Percentiles rank a stretch among this genome's conserved stretches.
phyloP scores from a whole-genome alignment of 2,329 filamentous ascomycete species.

The Ophiostoma perfectum region DNA sequence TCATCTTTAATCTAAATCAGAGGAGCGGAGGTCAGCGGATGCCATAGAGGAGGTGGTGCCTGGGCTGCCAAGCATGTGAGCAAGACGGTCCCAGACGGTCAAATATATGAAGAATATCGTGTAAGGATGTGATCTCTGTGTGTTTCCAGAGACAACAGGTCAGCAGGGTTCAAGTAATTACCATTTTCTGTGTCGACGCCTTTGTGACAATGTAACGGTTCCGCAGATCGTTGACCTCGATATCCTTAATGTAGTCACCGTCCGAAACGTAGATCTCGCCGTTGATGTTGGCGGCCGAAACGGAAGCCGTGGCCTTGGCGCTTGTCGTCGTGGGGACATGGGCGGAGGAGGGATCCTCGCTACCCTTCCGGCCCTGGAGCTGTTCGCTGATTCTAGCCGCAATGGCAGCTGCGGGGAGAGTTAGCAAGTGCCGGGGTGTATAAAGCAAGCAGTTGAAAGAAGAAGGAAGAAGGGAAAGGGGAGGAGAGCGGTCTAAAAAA shows the following conservation, averaged over 20 bases:
- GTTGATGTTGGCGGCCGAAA: constrained; percentile 57
- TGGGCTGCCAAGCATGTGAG: constrained; percentile 68
- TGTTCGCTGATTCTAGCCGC: constrained; percentile 83
- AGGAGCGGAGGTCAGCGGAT: constrained; percentile 82
- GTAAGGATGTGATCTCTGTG: background rate
- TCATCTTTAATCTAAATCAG: constrained; percentile 92
- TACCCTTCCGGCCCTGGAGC: constrained; percentile 78
- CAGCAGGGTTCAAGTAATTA: constrained; percentile 60
- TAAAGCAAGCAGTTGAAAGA: background rate
- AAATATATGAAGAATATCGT: background rate
- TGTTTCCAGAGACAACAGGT: background rate
- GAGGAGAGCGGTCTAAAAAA: background rate
- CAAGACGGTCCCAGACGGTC: constrained; percentile 42
- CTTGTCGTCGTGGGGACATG: constrained; percentile 41
- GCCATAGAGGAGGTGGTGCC: constrained; percentile 61
- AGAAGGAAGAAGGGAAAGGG: background rate
- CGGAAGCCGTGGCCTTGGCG: constrained; percentile 36
- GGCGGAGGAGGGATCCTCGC: constrained; percentile 71
- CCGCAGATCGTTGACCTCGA: constrained; percentile 95
- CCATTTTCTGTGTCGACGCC: constrained; percentile 97
- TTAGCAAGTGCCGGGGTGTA: constrained; percentile 4
- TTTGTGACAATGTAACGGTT: constrained; percentile 97
- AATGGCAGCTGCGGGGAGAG: constrained; percentile 61
- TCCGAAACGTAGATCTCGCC: constrained; percentile 91
- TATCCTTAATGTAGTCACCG: constrained; percentile 97